A percentile compares a stretch with the other conserved stretches of the same genome.
phyloP scores from a whole-genome alignment of 23 red algal species.

The Chondrus crispus region DNA sequence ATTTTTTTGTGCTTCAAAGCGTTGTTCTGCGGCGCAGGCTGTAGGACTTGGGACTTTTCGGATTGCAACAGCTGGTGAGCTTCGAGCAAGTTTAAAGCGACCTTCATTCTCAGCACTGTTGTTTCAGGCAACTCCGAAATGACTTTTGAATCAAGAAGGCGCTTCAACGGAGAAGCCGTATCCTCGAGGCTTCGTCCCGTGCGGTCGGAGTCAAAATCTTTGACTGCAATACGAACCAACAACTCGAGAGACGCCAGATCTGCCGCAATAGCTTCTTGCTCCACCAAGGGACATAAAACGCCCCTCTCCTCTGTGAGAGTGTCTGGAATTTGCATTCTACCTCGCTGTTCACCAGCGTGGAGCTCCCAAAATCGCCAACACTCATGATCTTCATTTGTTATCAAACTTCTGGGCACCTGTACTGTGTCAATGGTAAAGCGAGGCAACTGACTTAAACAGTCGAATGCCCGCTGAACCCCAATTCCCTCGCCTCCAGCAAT shows the following conservation, averaged over 20 bases:
- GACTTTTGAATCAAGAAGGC: background rate
- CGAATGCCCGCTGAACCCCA: conserved; percentile 6
- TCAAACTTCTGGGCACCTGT: background rate
- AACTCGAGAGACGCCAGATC: conserved; percentile 5
- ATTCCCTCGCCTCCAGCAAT: conserved; percentile 3
- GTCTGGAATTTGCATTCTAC: background rate
- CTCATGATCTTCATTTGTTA: conserved; percentile 44
- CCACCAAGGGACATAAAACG: background rate
- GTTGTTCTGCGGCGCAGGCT: background rate
- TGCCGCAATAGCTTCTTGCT: background rate
- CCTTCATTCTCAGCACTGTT: background rate
- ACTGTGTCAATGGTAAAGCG: conserved; percentile 25
- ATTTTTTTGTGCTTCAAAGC: background rate
- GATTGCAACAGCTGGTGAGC: background rate
- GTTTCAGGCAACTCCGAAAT: background rate
- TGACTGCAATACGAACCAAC: background rate
- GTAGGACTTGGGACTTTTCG: background rate
- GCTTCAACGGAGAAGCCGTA: background rate
- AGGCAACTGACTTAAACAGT: conserved; percentile 22
- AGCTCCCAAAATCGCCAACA: conserved; percentile 59
- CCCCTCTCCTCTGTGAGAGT: background rate
- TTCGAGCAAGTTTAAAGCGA: background rate
- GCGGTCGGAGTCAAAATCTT: background rate
- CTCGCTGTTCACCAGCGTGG: background rate
- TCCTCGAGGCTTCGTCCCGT: background rate